Percentiles rank a stretch among this genome's conserved stretches.
Conservation (phyloP, 306 rosid species). For the Arachis stenosperma region DNA sequence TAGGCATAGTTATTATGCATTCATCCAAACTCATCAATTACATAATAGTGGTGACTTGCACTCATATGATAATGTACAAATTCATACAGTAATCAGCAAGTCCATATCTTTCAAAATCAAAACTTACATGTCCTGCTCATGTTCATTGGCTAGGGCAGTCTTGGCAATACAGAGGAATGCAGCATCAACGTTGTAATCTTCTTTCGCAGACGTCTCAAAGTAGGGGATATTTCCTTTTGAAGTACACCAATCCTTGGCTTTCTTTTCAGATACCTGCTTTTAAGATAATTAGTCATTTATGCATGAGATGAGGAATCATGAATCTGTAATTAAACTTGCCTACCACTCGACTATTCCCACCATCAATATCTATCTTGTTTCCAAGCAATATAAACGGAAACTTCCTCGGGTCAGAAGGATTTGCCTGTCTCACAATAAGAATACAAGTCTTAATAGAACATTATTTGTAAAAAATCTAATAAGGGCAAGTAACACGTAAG, state of each 20-base stretch:
- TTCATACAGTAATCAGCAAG: neutral
- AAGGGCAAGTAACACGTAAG: conserved; percentile 14
- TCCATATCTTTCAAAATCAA: conserved; percentile 5
- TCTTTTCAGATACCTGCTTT: conserved; percentile 92
- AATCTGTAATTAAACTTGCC: conserved; percentile 35
- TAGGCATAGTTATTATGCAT: neutral
- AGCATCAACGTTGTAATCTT: conserved; percentile 87
- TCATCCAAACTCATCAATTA: conserved; percentile 11
- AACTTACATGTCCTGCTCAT: conserved; percentile 93
- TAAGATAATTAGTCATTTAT: conserved; percentile 39
- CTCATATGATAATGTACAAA: conserved; percentile 14
- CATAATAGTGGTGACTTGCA: neutral
- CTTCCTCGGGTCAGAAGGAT: conserved; percentile 67
- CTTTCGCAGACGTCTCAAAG: conserved; percentile 95
- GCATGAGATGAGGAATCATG: conserved; percentile 18
- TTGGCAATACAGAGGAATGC: conserved; percentile 91
- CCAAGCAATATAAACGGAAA: conserved; percentile 95
- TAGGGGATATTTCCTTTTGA: conserved; percentile 88
- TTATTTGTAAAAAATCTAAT: conserved; percentile 5
- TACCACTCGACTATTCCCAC: conserved; percentile 99
- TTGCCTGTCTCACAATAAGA: conserved; percentile 60
- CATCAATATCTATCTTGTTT: conserved; percentile 96
- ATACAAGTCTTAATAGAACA: conserved; percentile 32
- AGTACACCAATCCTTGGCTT: conserved; percentile 90
- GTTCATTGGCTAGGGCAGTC: conserved; percentile 82